phyloP scores from a whole-genome alignment of 2,329 filamentous ascomycete genomes.

The Ophiocordyceps camponoti-floridani region DNA sequence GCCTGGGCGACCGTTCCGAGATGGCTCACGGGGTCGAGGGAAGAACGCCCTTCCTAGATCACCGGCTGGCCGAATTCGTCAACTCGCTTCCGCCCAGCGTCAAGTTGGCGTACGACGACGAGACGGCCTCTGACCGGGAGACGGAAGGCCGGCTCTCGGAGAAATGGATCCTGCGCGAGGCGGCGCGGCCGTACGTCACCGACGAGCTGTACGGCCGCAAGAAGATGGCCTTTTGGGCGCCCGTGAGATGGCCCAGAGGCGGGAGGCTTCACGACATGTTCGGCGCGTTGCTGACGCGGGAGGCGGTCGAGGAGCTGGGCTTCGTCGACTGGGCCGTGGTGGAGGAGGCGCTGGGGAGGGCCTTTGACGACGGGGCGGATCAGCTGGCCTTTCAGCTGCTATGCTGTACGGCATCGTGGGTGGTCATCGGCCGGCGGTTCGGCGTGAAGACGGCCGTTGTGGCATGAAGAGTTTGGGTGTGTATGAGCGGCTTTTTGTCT shows the following conservation, averaged over 20 bases:
- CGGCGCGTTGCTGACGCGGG: slow-evolving; percentile 13
- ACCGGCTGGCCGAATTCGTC: slow-evolving; percentile 6
- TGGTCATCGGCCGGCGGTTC: background rate
- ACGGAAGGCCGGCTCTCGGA: slow-evolving; percentile 19
- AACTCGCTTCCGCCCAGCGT: slow-evolving; percentile 3
- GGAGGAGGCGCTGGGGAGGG: background rate
- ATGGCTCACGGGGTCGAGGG: slow-evolving; percentile 19
- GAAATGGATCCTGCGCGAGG: slow-evolving; percentile 33
- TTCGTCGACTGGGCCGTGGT: slow-evolving; percentile 16
- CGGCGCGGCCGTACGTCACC: slow-evolving; percentile 28
- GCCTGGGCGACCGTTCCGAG: slow-evolving; percentile 15
- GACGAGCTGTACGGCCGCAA: slow-evolving; percentile 28
- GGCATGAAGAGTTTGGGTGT: no score
- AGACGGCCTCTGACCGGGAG: slow-evolving; percentile 1
- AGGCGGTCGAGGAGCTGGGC: slow-evolving; percentile 18
- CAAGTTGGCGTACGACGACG: slow-evolving; percentile 1
- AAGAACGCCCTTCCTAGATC: slow-evolving; percentile 15
- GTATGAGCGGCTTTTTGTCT: no score
- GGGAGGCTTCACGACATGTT: slow-evolving; percentile 23
- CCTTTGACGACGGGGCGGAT: background rate
- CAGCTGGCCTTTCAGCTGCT: background rate
- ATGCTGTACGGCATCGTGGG: background rate
- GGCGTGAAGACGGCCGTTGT: background rate
- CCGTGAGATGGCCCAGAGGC: slow-evolving; percentile 17
- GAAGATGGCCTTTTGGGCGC: slow-evolving; percentile 32